A percentile compares a stretch with the other conserved stretches of the same genome.
phyloP scores from a whole-genome alignment of 192 early-diverging fungal genomes.

The Geranomyces michiganensis region DNA sequence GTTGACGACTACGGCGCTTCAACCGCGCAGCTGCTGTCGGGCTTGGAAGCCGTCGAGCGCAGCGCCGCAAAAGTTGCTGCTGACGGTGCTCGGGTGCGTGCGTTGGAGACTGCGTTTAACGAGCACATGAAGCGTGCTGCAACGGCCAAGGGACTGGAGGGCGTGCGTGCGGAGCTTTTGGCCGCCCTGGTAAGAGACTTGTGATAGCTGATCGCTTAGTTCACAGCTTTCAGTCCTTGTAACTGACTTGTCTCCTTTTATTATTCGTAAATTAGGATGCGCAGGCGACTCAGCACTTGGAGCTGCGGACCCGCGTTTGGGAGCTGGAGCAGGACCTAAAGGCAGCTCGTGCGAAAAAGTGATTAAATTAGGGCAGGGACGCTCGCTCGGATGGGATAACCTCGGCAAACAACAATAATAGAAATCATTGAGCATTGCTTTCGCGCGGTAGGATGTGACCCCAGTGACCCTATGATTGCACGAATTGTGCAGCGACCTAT shows the following conservation, averaged over 20 bases:
- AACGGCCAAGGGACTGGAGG: conserved; percentile 53
- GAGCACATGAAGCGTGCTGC: conserved; percentile 60
- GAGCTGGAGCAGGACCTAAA: conserved; percentile 55
- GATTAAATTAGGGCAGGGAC: too few species aligned
- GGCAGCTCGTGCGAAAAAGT: conserved; percentile 19
- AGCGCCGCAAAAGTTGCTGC: conserved; percentile 76
- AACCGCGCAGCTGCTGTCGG: conserved; percentile 67
- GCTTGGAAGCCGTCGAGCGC: conserved; percentile 77
- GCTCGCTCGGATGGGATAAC: too few species aligned
- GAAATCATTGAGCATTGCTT: too few species aligned
- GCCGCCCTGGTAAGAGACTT: conserved; percentile 22
- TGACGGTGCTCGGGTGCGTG: conserved; percentile 78
- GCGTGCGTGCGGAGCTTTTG: conserved; percentile 40
- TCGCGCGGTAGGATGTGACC: too few species aligned
- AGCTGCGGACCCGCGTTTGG: conserved; percentile 84
- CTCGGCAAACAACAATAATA: too few species aligned
- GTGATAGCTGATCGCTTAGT: too few species aligned
- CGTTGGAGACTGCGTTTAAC: conserved; percentile 67
- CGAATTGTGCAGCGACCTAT: too few species aligned
- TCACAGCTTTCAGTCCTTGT: too few species aligned
- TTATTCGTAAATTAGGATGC: too few species aligned
- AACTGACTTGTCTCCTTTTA: too few species aligned
- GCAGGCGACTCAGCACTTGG: conserved; percentile 63
- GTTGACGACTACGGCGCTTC: conserved; percentile 84
- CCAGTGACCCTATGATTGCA: too few species aligned